Evolutionary conservation across 1,139 yeast genomes (phyloP).

Genomic region (Taphrina deformans): DNA sequence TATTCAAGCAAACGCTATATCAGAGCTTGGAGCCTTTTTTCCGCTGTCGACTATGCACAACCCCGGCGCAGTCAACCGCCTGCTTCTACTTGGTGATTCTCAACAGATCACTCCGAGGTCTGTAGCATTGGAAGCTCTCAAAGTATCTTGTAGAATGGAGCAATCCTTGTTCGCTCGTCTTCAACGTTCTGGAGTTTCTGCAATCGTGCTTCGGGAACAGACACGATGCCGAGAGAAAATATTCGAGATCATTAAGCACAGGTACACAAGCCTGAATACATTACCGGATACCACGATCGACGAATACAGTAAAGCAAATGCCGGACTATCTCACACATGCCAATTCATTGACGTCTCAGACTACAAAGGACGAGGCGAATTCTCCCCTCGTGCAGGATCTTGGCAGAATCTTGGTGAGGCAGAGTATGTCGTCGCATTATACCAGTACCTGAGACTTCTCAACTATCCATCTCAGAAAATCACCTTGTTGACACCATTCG

Average conservation of each 20-base stretch:
- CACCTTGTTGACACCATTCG: conserved; percentile 50
- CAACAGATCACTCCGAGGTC: conserved; percentile 42
- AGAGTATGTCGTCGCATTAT: conserved; percentile 54
- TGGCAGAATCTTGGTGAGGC: conserved; percentile 57
- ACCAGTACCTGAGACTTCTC: conserved; percentile 52
- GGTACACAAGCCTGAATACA: background rate
- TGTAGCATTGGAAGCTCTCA: conserved; percentile 38
- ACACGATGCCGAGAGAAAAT: conserved; percentile 40
- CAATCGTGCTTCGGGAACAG: conserved; percentile 41
- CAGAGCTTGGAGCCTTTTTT: conserved; percentile 45
- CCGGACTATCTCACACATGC: conserved; percentile 49
- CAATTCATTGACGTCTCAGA: conserved; percentile 51
- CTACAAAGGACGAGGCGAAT: conserved; percentile 43
- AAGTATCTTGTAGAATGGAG: conserved; percentile 37
- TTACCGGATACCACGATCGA: background rate
- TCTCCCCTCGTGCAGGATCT: conserved; percentile 43
- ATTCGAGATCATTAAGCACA: background rate
- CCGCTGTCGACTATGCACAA: conserved; percentile 41
- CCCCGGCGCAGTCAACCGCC: conserved; percentile 40
- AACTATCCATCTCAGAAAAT: conserved; percentile 52
- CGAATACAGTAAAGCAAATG: conserved; percentile 42
- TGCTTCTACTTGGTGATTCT: conserved; percentile 47
- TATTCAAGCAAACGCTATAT: conserved; percentile 47
- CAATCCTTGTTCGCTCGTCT: conserved; percentile 44
- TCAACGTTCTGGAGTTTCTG: conserved; percentile 42